Conservation (phyloP, 2,329 filamentous ascomycete genomes). For the Conoideocrella luteorostrata region DNA sequence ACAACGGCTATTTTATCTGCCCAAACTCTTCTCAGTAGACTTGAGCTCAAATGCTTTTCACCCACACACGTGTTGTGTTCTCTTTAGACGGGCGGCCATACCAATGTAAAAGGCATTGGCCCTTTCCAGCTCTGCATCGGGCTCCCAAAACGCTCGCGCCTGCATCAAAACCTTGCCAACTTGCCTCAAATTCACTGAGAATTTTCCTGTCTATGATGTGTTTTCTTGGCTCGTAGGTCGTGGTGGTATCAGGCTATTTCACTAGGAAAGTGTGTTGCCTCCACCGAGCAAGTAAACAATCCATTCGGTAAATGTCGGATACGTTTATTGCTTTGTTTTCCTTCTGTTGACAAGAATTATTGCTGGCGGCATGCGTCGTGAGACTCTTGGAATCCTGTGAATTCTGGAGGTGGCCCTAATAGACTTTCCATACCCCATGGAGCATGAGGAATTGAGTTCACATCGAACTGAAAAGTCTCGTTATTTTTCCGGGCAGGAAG, state of each 20-base stretch:
- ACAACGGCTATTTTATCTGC: no score
- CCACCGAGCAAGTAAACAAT: constrained; percentile 2
- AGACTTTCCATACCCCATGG: no score
- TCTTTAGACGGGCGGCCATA: constrained; percentile 9
- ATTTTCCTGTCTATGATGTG: constrained; percentile 7
- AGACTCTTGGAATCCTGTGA: no score
- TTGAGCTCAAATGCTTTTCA: background rate
- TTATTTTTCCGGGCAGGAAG: no score
- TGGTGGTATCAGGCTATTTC: constrained; percentile 2
- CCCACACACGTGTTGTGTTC: constrained; percentile 6
- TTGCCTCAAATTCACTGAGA: constrained; percentile 6
- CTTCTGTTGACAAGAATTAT: no score
- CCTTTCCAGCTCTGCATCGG: constrained; percentile 2
- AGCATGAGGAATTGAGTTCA: no score
- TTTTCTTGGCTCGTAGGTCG: constrained; percentile 1
- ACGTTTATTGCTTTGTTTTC: no score
- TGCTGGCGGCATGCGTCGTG: no score
- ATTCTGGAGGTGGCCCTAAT: no score
- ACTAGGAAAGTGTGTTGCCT: background rate
- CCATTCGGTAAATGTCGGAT: no score
- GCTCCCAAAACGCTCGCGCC: constrained; percentile 4
- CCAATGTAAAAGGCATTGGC: constrained; percentile 7
- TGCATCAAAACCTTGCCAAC: constrained; percentile 6
- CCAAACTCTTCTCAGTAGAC: background rate
- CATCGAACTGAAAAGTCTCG: no score